Evolutionary conservation across 331 rosid genomes (phyloP).

Genomic region (Quercus phellos): DNA sequence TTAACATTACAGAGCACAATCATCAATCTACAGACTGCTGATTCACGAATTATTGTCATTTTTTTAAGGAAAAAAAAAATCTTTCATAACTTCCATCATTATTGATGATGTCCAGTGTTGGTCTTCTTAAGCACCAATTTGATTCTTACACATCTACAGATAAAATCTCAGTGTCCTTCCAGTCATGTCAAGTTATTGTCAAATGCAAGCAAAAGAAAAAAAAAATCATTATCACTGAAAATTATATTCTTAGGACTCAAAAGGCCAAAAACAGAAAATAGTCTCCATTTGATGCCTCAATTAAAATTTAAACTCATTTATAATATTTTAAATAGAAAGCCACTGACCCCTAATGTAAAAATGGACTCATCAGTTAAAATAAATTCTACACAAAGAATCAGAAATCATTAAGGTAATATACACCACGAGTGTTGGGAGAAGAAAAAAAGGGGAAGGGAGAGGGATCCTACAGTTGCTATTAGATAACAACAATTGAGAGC

Average conservation of each 20-base stretch:
- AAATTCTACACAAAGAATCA: background rate
- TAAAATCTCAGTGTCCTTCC: background rate
- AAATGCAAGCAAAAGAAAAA: too few relatives aligned
- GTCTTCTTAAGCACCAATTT: too few relatives aligned
- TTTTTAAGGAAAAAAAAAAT: background rate
- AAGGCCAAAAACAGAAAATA: background rate
- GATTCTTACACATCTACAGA: background rate
- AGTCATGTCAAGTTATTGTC: background rate
- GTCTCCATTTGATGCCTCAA: background rate
- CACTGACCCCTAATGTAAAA: background rate
- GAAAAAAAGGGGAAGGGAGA: conserved; percentile 3
- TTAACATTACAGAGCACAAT: background rate
- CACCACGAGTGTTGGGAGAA: background rate
- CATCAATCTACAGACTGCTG: background rate
- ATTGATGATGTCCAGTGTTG: too few relatives aligned
- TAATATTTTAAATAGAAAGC: background rate
- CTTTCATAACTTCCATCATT: too few relatives aligned
- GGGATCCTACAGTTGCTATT: conserved; percentile 24
- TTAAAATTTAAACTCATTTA: background rate
- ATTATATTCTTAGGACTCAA: too few relatives aligned
- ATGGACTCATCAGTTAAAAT: background rate
- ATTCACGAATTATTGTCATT: background rate
- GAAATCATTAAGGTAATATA: background rate
- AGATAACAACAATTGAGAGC: conserved; percentile 25
- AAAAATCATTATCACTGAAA: background rate